Base-by-base conservation (phyloP, 306 rosid species). In the Acacia melanoxylon region DNA sequence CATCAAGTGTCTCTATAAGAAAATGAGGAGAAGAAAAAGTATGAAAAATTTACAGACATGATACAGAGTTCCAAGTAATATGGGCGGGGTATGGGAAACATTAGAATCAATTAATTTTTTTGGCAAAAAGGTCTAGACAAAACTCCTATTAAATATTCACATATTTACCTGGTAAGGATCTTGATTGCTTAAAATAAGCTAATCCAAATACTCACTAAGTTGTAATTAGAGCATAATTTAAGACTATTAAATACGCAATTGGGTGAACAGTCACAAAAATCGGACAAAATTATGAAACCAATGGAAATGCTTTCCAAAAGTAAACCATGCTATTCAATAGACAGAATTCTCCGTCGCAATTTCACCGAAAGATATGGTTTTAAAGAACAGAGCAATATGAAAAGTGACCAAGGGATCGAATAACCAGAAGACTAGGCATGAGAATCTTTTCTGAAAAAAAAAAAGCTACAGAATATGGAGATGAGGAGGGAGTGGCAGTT, bases 1-100 rank as follows among this genome's bases (percentile, higher is more conserved):
- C 97, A 44, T 93, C 95, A 19, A 95, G 91, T 19, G 97, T 87
- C 31, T 88, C 96, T 91, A 88, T 67, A 62, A 68, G 68, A 49
- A 74, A 81, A 75, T 8, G 44, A 10, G 6, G 35, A 61, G 22
- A 42, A 10, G 24, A 8, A 41, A 75, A 58, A 16, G 10, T 11
- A 22, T 52, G 37, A 56, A 24, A 11, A 75, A 6, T 75, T 35
- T n/a, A 51, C 10, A 20, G 51, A 37, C 12, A 35, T 12, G 19
- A 29, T 75, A 22, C 22, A 11, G 8, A 10, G 14, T 25, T 74
- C 44, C 66, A 48, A 8, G 33, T 9, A 8, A 16, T 20, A 9
- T 11, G 16, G 17, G 52, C 17, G 16, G 19, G 15, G 52, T 12
- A 0, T 48, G 52, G 17, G 52, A 48, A 48, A 48, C 17, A 44